Evolutionary conservation across 331 rosid species (phyloP).

Genomic region (Acacia pycnantha): DNA sequence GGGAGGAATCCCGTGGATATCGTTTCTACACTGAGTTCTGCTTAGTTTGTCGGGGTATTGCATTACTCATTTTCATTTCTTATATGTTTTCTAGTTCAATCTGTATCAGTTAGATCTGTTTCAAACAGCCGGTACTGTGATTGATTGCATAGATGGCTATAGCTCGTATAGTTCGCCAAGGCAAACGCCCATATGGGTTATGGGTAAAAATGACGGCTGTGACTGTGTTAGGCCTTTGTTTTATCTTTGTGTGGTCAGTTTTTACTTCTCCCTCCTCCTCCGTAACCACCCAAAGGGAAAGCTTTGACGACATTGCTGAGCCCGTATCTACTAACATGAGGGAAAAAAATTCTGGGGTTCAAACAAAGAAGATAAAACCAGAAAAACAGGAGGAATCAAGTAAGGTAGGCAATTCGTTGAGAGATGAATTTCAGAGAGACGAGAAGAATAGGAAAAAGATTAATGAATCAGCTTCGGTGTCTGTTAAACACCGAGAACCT

Average conservation of each 20-base stretch:
- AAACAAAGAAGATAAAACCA: conserved; percentile 21
- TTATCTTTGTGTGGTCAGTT: conserved; percentile 75
- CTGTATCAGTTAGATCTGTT: not conserved
- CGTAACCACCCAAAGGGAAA: conserved; percentile 65
- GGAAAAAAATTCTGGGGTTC: conserved; percentile 27
- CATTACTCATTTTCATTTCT: conserved; percentile 3
- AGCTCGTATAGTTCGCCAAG: conserved; percentile 66
- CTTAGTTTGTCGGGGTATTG: not conserved
- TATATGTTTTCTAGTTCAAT: not conserved
- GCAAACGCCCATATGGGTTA: conserved; percentile 74
- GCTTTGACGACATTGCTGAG: conserved; percentile 78
- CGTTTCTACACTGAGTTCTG: not conserved
- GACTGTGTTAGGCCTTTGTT: conserved; percentile 75
- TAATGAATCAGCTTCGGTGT: conserved; percentile 39
- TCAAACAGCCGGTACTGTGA: not conserved
- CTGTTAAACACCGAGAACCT: conserved; percentile 35
- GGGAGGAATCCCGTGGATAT: conserved; percentile 1
- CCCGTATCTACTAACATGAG: conserved; percentile 45
- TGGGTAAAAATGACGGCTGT: conserved; percentile 79
- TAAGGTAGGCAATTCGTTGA: conserved; percentile 27
- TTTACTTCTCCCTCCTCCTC: conserved; percentile 73
- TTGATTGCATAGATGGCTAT: conserved; percentile 53
- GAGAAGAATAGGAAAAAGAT: conserved; percentile 18
- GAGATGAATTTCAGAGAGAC: conserved; percentile 30
- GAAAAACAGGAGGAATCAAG: conserved; percentile 29